phyloP scores from a whole-genome alignment of 305 asterid species.

The Solanum chacoense region DNA sequence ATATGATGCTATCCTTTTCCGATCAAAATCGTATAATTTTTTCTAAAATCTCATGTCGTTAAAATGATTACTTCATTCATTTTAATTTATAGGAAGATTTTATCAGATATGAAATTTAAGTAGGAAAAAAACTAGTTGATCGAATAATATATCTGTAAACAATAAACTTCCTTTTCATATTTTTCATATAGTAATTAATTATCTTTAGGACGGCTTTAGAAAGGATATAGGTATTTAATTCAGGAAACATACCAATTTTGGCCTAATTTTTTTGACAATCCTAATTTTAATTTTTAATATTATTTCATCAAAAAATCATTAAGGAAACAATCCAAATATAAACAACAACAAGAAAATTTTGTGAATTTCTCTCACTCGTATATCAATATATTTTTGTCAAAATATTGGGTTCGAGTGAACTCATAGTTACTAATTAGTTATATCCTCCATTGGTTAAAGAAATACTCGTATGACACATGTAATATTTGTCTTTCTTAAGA shows the following conservation, averaged over 20 bases:
- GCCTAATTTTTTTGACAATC: background rate
- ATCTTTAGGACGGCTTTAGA: background rate
- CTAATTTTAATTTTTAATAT: background rate
- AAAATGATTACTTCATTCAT: background rate
- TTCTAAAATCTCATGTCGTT: background rate
- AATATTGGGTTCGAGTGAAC: background rate
- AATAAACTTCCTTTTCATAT: accelerated
- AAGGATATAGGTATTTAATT: background rate
- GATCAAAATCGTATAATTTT: accelerated
- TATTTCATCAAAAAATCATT: background rate
- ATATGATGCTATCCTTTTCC: background rate
- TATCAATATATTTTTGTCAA: background rate
- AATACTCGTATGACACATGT: background rate
- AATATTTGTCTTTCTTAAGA: background rate
- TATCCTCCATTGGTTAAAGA: background rate
- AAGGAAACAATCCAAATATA: background rate
- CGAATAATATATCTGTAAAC: background rate
- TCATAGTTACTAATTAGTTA: background rate
- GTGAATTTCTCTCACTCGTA: background rate
- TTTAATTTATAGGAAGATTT: background rate
- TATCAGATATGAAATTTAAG: background rate
- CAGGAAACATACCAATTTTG: background rate
- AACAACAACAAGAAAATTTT: background rate
- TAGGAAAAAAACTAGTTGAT: background rate
- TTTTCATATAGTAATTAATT: background rate